These are phyloP conservation scores for Kazachstania sp. DNA, from an alignment of 1,139 yeast species.

Conservation along the genomic window DNA sequence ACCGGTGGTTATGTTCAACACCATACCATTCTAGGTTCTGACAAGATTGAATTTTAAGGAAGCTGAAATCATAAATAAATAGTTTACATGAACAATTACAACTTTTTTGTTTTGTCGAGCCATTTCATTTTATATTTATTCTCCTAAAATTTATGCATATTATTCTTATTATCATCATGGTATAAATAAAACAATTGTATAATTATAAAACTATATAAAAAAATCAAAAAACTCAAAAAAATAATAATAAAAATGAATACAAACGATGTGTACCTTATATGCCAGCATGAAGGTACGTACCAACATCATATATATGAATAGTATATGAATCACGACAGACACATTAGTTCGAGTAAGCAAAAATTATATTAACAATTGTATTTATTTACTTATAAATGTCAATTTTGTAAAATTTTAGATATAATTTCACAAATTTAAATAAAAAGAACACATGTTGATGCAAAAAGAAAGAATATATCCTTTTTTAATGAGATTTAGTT, in stretches of 20 bases:
- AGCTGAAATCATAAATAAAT: too few relatives aligned
- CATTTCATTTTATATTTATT: background rate
- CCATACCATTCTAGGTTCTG: slow-evolving; percentile 6
- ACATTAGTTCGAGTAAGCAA: too few relatives aligned
- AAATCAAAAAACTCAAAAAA: background rate
- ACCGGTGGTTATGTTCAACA: slow-evolving; percentile 28
- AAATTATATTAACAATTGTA: too few relatives aligned
- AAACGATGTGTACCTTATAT: background rate
- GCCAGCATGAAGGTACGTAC: too few relatives aligned
- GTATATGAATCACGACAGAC: too few relatives aligned
- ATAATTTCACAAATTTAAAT: background rate
- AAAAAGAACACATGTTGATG: background rate
- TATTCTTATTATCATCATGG: background rate
- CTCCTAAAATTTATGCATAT: slow-evolving; percentile 1
- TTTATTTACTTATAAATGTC: too few relatives aligned
- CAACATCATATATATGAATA: too few relatives aligned
- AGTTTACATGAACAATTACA: background rate
- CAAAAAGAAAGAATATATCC: too few relatives aligned
- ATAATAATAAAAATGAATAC: background rate
- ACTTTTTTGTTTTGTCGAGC: background rate
- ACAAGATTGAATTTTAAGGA: slow-evolving; percentile 12
- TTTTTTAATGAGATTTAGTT: background rate
- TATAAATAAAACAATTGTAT: background rate
- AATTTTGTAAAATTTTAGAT: background rate
- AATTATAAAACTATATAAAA: slow-evolving; percentile 1